These are phyloP conservation scores for Trametes pubescens DNA, from an alignment of 1,284 basidiomycete species.

Conservation along the genomic window DNA sequence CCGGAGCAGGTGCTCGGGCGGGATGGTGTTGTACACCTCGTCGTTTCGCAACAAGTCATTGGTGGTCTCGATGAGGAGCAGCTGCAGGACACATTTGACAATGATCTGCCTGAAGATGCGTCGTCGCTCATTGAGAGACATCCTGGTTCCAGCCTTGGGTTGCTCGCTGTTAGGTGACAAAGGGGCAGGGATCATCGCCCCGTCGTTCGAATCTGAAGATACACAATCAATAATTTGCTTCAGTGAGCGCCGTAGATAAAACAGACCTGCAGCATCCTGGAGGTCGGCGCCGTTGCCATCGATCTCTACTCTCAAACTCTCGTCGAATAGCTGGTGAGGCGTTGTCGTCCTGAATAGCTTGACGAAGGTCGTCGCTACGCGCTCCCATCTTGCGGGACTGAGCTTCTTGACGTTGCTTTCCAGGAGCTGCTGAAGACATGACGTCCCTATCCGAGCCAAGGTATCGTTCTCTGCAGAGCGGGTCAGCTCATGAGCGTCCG, in stretches of 20 bases:
- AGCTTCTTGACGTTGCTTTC: slow-evolving; percentile 95
- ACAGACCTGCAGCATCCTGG: slow-evolving; percentile 60
- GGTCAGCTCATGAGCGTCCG: background rate
- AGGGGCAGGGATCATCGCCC: slow-evolving; percentile 82
- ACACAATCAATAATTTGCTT: background rate
- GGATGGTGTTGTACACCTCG: slow-evolving; percentile 93
- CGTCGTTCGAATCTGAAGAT: slow-evolving; percentile 63
- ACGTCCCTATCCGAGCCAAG: slow-evolving; percentile 96
- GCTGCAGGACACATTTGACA: slow-evolving; percentile 98
- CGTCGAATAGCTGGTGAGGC: slow-evolving; percentile 97
- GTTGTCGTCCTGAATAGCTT: slow-evolving; percentile 98
- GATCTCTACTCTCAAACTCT: slow-evolving; percentile 83
- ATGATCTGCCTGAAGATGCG: slow-evolving; percentile 99
- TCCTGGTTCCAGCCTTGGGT: slow-evolving; percentile 53
- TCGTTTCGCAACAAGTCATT: slow-evolving; percentile 95
- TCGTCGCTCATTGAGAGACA: slow-evolving; percentile 78
- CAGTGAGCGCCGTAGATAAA: background rate
- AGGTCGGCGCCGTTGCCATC: slow-evolving; percentile 66
- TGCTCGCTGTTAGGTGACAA: slow-evolving; percentile 71
- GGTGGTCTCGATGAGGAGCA: slow-evolving; percentile 97
- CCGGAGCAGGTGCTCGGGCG: slow-evolving; percentile 90
- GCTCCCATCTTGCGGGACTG: slow-evolving; percentile 88
- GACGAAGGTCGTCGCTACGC: slow-evolving; percentile 93
- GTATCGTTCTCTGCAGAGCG: slow-evolving; percentile 91
- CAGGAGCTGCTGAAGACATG: slow-evolving; percentile 95